Evolutionary conservation across 2,329 filamentous ascomycete species (phyloP).

Genomic region (Sordariomycetes sp.): DNA sequence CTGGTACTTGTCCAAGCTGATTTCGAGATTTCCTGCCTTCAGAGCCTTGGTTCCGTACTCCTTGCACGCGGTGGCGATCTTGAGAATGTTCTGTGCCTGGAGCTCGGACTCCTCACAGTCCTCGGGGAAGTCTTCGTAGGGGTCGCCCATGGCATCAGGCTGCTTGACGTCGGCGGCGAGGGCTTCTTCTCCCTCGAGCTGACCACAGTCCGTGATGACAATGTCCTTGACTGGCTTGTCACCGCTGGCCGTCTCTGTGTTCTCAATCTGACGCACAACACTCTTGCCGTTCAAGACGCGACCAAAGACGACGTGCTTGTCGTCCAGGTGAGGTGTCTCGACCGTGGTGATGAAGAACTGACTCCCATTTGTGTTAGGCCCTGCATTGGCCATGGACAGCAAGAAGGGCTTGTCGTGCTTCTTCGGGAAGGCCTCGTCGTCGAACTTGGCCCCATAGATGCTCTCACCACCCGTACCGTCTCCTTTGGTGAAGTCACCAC

Average conservation of each 20-base stretch:
- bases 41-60: constrained; percentile 88
- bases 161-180: constrained; percentile 56
- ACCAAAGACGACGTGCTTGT: constrained; percentile 96
- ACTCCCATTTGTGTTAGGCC: constrained; percentile 88
- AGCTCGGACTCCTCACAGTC: constrained; percentile 59
- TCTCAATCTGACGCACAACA: constrained; percentile 82
- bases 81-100: constrained; percentile 58
- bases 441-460: constrained; percentile 96
- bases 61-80: constrained; percentile 80
- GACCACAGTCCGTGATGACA: constrained; percentile 73
- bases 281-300: constrained; percentile 91
- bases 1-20: constrained; percentile 85
- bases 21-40: constrained; percentile 61
- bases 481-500: constrained; percentile 90
- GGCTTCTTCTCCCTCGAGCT: constrained; percentile 66
- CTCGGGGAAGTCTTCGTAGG: constrained; percentile 93
- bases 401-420: constrained; percentile 93
- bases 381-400: constrained; percentile 96
- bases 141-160: constrained; percentile 76
- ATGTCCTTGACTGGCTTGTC: constrained; percentile 74
- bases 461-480: constrained; percentile 95
- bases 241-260: constrained; percentile 59
- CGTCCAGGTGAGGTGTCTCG: constrained; percentile 86
- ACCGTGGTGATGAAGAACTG: constrained; percentile 99
- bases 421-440: constrained; percentile 87